Percentiles rank a stretch among this genome's conserved stretches.
Evolutionary conservation across 2,329 filamentous ascomycete species (phyloP).

Genomic region (Zymoseptoria ardabiliae): DNA sequence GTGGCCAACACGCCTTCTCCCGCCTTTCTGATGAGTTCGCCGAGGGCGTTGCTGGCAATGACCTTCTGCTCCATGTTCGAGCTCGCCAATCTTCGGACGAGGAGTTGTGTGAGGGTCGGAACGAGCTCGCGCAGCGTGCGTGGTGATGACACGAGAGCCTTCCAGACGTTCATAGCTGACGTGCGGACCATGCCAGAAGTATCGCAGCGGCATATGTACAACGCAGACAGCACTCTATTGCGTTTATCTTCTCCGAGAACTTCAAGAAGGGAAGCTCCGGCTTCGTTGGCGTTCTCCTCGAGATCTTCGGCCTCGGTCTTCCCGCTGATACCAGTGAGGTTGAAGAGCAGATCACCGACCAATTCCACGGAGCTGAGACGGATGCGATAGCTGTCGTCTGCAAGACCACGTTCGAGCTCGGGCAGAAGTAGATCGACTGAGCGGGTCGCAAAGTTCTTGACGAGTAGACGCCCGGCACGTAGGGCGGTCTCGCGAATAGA

Average conservation of each 20-base stretch:
- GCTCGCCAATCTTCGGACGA: slow-evolving; percentile 88
- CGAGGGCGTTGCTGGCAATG: slow-evolving; percentile 93
- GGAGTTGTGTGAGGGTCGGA: slow-evolving; percentile 86
- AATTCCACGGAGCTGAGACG: slow-evolving; percentile 96
- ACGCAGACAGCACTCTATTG: slow-evolving; percentile 91
- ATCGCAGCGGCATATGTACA: slow-evolving; percentile 97
- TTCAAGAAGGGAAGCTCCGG: slow-evolving; percentile 86
- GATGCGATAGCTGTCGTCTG: slow-evolving; percentile 96
- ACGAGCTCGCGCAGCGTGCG: slow-evolving; percentile 91
- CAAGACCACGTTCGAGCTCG: slow-evolving; percentile 88
- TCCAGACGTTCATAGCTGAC: slow-evolving; percentile 91
- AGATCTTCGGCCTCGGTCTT: slow-evolving; percentile 70
- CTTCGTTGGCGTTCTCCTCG: slow-evolving; percentile 74
- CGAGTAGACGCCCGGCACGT: slow-evolving; percentile 82
- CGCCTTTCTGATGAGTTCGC: slow-evolving; percentile 93
- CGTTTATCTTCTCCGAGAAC: slow-evolving; percentile 92
- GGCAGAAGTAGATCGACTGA: slow-evolving; percentile 90
- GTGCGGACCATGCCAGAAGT: slow-evolving; percentile 85
- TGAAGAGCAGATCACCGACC: slow-evolving; percentile 94
- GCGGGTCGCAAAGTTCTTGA: slow-evolving; percentile 96
- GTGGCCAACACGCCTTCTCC: slow-evolving; percentile 87
- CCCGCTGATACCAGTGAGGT: slow-evolving; percentile 85
- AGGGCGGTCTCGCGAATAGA: slow-evolving; percentile 96
- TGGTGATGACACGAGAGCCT: slow-evolving; percentile 86
- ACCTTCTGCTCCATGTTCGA: slow-evolving; percentile 98